Base-by-base conservation (phyloP, 1,139 yeast species). In the Lodderomyces parapsilosis region DNA sequence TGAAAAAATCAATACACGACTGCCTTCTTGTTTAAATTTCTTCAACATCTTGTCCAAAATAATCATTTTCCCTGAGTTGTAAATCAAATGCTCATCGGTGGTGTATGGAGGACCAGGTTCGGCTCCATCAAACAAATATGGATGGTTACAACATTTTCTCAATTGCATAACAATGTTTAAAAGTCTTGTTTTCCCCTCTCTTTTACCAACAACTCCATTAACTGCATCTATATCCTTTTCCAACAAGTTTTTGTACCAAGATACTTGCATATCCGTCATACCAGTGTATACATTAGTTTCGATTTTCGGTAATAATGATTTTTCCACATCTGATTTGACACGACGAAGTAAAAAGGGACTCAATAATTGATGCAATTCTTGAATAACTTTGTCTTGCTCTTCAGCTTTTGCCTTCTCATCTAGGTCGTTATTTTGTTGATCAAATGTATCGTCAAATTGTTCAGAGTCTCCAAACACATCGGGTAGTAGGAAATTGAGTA, bases 81-180 rank as follows among this genome's bases (percentile, higher is more conserved):
- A 83, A 9, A 93, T 83, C 52, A 93, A 73, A 65, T 93, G 98
- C 59, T 91, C 98, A 61, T 91, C 99, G 0, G 96, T 93, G 2
- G 98, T 91, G 59, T 78, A 93, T 0, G 99, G 99, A 3, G 99
- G 99, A 8, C 99, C 99, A 0, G 98, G 98, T 62, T 93, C 99
- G 1, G 99, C 99, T 33, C 99, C 98, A 60, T 93, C 98, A 57
- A 93, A 93, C 41, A 93, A 69, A 62, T 93, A 93, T 0, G 99
- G 99, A 64, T 93, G 99, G 58, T 93, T 93, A 63, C 98, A 93
- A 63, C 98, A 93, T 63, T 93, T 93, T 55, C 98, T 78, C 51
- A 93, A 72, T 63, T 93, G 99, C 99, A 93, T 93, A 14, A 93
- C 97, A 55, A 93, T 90, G 57, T 93, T 93, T 43, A 93, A 71